phyloP scores from a whole-genome alignment of 2,329 filamentous ascomycete genomes.

The Cytospora mali region DNA sequence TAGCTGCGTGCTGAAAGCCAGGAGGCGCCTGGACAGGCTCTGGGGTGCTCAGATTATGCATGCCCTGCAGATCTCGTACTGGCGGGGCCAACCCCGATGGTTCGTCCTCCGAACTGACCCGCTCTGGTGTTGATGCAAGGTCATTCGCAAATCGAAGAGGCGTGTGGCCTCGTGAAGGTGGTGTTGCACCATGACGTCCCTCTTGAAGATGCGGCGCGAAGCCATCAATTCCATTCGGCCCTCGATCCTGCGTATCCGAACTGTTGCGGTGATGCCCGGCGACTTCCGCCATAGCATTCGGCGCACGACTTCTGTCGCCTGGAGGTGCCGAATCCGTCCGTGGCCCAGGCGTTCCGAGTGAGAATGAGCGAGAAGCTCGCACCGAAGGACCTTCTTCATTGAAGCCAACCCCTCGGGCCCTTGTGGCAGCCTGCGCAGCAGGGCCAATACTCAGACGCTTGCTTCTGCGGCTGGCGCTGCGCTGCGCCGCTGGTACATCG shows the following conservation, averaged over 20 bases:
- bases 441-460: constrained; percentile 58
- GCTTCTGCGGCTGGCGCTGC: constrained; percentile 61
- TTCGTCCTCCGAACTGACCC: constrained; percentile 61
- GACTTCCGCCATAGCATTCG: constrained; percentile 39
- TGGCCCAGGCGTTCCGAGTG: constrained; percentile 42
- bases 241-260: constrained; percentile 47
- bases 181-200: constrained; percentile 10
- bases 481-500: constrained; percentile 48
- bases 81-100: constrained; percentile 43
- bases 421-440: constrained; percentile 36
- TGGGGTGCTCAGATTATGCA: constrained; percentile 63
- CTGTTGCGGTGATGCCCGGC: constrained; percentile 49
- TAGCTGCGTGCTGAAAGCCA: constrained; percentile 67
- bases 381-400: constrained; percentile 55
- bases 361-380: constrained; percentile 56
- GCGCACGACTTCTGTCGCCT: constrained; percentile 41
- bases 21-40: constrained; percentile 80
- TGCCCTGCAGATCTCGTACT: constrained; percentile 55
- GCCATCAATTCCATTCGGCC: constrained; percentile 33
- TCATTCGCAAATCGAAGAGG: constrained; percentile 47
- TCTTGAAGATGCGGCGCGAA: constrained; percentile 28
- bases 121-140: constrained; percentile 52
- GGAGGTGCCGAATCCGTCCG: constrained; percentile 57
- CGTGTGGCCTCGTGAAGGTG: constrained; percentile 38
- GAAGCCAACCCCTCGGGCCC: constrained; percentile 56